Percentiles rank a stretch among this genome's conserved stretches.
Conservation (phyloP, 345 rosid species). For the Eucalyptus marginata region DNA sequence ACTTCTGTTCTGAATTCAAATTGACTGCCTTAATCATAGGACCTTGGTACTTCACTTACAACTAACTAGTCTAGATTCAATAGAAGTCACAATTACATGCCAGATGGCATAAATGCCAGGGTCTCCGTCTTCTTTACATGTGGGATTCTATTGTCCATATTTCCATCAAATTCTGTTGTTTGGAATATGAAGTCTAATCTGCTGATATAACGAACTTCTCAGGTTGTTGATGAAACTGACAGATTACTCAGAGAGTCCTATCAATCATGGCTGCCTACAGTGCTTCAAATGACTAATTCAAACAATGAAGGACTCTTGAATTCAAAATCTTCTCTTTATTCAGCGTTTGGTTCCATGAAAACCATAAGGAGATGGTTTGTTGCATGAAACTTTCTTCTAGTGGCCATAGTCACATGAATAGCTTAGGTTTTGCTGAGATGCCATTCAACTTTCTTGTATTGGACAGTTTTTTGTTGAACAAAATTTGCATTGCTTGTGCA, state of each 20-base stretch:
- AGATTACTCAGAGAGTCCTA: constrained; percentile 88
- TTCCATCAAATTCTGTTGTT: background rate
- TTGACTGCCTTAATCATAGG: background rate
- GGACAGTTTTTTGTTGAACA: background rate
- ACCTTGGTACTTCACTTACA: background rate
- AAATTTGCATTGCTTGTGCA: background rate
- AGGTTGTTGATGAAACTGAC: constrained; percentile 98
- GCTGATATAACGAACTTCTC: constrained; percentile 8
- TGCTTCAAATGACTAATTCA: constrained; percentile 49
- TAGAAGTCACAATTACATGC: background rate
- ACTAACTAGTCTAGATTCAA: background rate
- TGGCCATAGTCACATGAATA: background rate
- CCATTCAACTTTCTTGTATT: background rate
- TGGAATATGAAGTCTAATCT: background rate
- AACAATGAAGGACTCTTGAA: constrained; percentile 21
- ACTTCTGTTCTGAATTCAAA: background rate
- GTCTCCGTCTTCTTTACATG: background rate
- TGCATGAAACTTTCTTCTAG: background rate
- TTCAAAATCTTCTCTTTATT: constrained; percentile 9
- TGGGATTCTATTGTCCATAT: background rate
- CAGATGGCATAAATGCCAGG: background rate
- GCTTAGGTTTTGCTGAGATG: background rate
- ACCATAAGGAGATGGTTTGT: constrained; percentile 81
- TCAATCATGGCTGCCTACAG: constrained; percentile 94
- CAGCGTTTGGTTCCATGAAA: constrained; percentile 47